phyloP scores from a whole-genome alignment of 2,329 filamentous ascomycete genomes.

The Sclerotinia glacialis region DNA sequence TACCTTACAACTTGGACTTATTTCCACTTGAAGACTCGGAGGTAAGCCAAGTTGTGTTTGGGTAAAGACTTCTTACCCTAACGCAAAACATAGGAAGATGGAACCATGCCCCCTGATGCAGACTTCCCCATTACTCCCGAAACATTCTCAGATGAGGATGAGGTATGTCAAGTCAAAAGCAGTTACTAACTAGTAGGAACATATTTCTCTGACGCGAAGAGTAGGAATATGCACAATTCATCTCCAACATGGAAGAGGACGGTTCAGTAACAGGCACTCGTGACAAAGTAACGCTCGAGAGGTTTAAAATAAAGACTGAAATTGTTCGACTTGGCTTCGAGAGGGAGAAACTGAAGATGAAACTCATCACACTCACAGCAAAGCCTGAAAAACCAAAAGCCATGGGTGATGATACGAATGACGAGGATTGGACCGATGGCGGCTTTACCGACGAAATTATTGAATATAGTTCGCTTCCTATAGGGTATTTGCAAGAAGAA shows the following conservation, averaged over 20 bases:
- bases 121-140: not conserved
- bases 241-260: not conserved
- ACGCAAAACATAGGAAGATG: not conserved
- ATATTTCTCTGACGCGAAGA: not conserved
- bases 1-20: not conserved
- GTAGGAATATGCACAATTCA: not conserved
- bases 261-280: not conserved
- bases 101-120: not conserved
- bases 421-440: not conserved
- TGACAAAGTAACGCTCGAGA: no score
- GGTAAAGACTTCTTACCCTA: no score
- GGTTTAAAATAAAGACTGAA: not conserved
- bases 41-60: not conserved
- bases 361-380: not conserved
- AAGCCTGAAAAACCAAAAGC: no score
- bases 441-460: no score
- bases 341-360: not conserved
- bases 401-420: not conserved
- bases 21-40: not conserved
- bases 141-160: not conserved
- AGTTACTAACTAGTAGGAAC: not conserved
- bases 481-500: not conserved
- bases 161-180: not conserved
- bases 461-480: not conserved
- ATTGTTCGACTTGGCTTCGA: not conserved